Evolutionary conservation across 805 yeast genomes (phyloP).

Genomic region (Danielia reshetovae): DNA sequence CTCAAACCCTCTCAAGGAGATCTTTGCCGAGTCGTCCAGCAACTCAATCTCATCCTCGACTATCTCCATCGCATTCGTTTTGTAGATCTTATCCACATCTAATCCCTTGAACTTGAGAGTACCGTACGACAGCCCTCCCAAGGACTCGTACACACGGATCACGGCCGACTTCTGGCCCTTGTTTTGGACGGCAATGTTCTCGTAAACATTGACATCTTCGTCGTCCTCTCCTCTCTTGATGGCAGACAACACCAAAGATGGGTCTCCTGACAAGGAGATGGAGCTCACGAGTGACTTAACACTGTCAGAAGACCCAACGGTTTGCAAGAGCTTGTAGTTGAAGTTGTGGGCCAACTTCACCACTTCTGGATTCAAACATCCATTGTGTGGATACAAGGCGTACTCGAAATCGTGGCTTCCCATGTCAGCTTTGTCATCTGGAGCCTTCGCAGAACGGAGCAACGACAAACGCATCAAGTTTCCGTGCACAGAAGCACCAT

Average conservation of each 20-base stretch:
- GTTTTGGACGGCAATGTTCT: constrained; percentile 42
- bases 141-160: constrained; percentile 76
- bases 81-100: constrained; percentile 44
- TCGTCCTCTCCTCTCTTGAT: constrained; percentile 90
- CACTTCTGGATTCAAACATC: constrained; percentile 57
- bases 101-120: constrained; percentile 40
- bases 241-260: constrained; percentile 64
- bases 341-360: constrained; percentile 77
- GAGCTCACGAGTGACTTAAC: constrained; percentile 10
- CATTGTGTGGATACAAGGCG: constrained; percentile 80
- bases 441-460: constrained; percentile 88
- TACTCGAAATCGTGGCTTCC: constrained; percentile 80
- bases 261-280: constrained; percentile 43
- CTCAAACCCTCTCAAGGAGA: constrained; percentile 71
- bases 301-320: constrained; percentile 10
- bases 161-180: constrained; percentile 46
- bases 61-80: constrained; percentile 60
- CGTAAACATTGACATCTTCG: constrained; percentile 45
- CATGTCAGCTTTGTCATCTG: constrained; percentile 94
- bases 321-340: constrained; percentile 49
- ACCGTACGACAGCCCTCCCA: constrained; percentile 75
- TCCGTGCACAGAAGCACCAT: constrained; percentile 94
- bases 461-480: constrained; percentile 82
- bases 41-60: constrained; percentile 39
- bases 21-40: constrained; percentile 29